phyloP scores from a whole-genome alignment of 257 asterid genomes.

The Cruciata laevipes region DNA sequence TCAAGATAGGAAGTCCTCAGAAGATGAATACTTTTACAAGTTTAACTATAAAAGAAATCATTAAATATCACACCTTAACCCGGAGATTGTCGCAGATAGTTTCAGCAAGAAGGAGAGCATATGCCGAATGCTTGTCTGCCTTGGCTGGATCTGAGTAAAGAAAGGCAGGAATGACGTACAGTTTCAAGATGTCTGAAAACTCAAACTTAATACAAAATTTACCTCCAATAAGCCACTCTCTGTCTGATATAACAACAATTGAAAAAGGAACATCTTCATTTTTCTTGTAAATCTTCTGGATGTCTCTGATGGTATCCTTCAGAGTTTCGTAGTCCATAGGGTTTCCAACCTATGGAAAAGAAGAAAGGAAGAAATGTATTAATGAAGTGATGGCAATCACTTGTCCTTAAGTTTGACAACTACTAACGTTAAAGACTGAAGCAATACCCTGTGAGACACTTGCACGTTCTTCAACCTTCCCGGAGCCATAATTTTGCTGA shows the following conservation, averaged over 20 bases:
- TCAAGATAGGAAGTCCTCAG: background rate
- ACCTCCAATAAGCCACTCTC: conserved; percentile 96
- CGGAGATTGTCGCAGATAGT: conserved; percentile 67
- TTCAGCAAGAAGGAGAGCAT: conserved; percentile 94
- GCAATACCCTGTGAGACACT: conserved; percentile 76
- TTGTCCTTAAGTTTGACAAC: background rate
- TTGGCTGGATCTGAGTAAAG: conserved; percentile 60
- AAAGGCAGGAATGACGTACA: conserved; percentile 11
- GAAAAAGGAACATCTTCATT: conserved; percentile 66
- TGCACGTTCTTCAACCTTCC: conserved; percentile 63
- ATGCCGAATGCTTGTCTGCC: conserved; percentile 89
- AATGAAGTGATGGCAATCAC: background rate
- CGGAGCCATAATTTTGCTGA: conserved; percentile 49
- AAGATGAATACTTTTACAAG: background rate
- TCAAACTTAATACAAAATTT: conserved; percentile 20
- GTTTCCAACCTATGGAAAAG: conserved; percentile 60
- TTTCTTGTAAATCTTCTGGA: conserved; percentile 44
- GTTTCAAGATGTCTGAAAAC: conserved; percentile 8
- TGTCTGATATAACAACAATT: conserved; percentile 75
- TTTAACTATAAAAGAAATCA: background rate
- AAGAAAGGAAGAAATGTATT: background rate
- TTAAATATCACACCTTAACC: conserved; percentile 49
- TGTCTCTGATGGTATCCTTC: conserved; percentile 57
- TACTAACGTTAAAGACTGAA: conserved; percentile 9
- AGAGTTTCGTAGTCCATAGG: conserved; percentile 81